phyloP scores from a whole-genome alignment of 768 basidiomycete species.

The Boletus vinaceobasis region DNA sequence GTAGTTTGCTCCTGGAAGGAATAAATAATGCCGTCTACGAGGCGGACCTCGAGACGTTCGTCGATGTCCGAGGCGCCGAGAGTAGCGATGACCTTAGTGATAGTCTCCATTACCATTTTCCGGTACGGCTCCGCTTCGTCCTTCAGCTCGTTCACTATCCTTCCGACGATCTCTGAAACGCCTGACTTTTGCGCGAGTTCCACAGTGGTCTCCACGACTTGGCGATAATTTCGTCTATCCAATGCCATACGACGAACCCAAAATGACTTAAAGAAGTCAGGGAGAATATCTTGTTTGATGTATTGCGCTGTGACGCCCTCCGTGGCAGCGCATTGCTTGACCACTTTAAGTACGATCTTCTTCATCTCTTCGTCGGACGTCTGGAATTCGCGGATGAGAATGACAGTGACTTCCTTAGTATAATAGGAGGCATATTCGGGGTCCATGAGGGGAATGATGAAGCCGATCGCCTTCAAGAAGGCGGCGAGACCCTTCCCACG shows the following conservation, averaged over 20 bases:
- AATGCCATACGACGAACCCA: conserved; percentile 99
- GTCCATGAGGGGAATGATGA: conserved; percentile 99
- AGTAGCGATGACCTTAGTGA: conserved; percentile 91
- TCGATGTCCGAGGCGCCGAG: conserved; percentile 98
- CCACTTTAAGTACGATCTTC: conserved; percentile 98
- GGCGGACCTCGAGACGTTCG: conserved; percentile 87
- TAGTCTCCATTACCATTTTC: conserved; percentile 99
- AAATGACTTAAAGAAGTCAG: conserved; percentile 99
- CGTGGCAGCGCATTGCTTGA: conserved; percentile 97
- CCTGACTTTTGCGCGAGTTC: conserved; percentile 97
- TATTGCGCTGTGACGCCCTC: conserved; percentile 96
- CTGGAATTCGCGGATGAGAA: conserved; percentile 97
- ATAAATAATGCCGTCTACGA: conserved; percentile 98
- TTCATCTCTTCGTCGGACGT: conserved; percentile 99
- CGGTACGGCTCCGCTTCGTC: conserved; percentile 72
- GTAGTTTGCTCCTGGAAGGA: conserved; percentile 99
- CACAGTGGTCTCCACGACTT: conserved; percentile 98
- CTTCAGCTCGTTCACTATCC: conserved; percentile 65
- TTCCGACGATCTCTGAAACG: conserved; percentile 91
- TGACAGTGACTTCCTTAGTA: conserved; percentile 95
- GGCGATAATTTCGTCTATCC: conserved; percentile 92
- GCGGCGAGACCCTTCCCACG: conserved; percentile 77
- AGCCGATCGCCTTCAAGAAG: conserved; percentile 91
- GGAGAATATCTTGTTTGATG: conserved; percentile 96
- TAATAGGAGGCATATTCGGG: conserved; percentile 99